A percentile compares a stretch with the other conserved stretches of the same genome.
Evolutionary conservation across 768 basidiomycete species (phyloP).

Genomic region (Termitomyces sp.): DNA sequence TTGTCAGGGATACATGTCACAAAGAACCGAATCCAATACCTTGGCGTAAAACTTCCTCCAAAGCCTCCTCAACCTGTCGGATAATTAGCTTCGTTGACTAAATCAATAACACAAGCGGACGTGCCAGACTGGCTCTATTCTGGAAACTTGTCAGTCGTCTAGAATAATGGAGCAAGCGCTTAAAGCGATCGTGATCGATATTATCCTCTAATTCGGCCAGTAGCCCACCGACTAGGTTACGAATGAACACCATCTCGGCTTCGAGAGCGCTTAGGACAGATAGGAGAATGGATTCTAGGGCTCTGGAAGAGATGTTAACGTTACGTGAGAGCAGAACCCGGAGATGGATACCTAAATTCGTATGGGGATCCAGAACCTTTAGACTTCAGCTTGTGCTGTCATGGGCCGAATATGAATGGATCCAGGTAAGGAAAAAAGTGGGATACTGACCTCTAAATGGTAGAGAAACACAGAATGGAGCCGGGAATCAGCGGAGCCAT

Average conservation of each 20-base stretch:
- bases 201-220: slow-evolving; percentile 93
- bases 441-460: slow-evolving; percentile 66
- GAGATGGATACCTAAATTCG: slow-evolving; percentile 68
- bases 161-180: slow-evolving; percentile 88
- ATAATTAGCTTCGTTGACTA: not conserved
- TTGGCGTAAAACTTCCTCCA: slow-evolving; percentile 90
- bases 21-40: slow-evolving; percentile 37
- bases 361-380: slow-evolving; percentile 73
- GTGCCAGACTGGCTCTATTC: slow-evolving; percentile 82
- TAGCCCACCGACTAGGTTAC: slow-evolving; percentile 85
- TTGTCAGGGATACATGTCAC: not conserved
- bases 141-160: slow-evolving; percentile 85
- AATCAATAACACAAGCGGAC: slow-evolving; percentile 11
- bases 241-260: slow-evolving; percentile 93
- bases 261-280: slow-evolving; percentile 92
- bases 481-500: slow-evolving; percentile 81
- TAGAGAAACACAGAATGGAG: slow-evolving; percentile 87
- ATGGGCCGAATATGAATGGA: slow-evolving; percentile 5
- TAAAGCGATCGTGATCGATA: slow-evolving; percentile 94
- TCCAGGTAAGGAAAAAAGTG: slow-evolving; percentile 3
- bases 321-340: slow-evolving; percentile 10
- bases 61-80: slow-evolving; percentile 76
- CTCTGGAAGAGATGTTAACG: slow-evolving; percentile 42
- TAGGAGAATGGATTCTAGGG: slow-evolving; percentile 88
- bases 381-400: slow-evolving; percentile 78